Percentiles rank a stretch among this genome's conserved stretches.
phyloP scores from a whole-genome alignment of 129 eudicot species.

The Saposhnikovia divaricata region DNA sequence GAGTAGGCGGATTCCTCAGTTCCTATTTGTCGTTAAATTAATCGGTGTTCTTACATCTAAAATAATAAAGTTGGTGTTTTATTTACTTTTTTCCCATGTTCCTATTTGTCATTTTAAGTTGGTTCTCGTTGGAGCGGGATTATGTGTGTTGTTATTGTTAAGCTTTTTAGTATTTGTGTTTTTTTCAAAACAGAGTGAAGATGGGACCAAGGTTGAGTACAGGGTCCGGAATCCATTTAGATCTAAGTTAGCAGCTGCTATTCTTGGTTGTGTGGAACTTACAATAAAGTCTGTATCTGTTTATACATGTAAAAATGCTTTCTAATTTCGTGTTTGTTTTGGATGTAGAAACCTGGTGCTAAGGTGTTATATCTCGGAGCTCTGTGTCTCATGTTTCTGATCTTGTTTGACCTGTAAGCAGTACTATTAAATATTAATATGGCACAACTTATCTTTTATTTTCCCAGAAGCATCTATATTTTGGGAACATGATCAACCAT shows the following conservation, averaged over 20 bases:
- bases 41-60: too few relatives aligned
- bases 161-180: too few relatives aligned
- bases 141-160: too few relatives aligned
- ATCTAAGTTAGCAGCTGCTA: constrained; percentile 87
- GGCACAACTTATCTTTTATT: background rate
- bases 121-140: too few relatives aligned
- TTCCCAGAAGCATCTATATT: background rate
- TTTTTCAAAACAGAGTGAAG: constrained; percentile 49
- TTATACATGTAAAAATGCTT: background rate
- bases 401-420: constrained; percentile 91
- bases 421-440: background rate
- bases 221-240: constrained; percentile 97
- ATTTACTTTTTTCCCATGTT: too few relatives aligned
- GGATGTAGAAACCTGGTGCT: constrained; percentile 77
- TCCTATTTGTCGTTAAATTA: too few relatives aligned
- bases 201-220: constrained; percentile 80
- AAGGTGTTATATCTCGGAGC: constrained; percentile 89
- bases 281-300: background rate
- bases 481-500: too few relatives aligned
- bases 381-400: constrained; percentile 94
- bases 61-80: too few relatives aligned
- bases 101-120: too few relatives aligned
- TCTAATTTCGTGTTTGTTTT: background rate
- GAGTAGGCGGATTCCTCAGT: too few relatives aligned
- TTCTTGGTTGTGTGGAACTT: constrained; percentile 80